Conservation (phyloP, 75 land plant genomes). For the Gnetum montanum region DNA sequence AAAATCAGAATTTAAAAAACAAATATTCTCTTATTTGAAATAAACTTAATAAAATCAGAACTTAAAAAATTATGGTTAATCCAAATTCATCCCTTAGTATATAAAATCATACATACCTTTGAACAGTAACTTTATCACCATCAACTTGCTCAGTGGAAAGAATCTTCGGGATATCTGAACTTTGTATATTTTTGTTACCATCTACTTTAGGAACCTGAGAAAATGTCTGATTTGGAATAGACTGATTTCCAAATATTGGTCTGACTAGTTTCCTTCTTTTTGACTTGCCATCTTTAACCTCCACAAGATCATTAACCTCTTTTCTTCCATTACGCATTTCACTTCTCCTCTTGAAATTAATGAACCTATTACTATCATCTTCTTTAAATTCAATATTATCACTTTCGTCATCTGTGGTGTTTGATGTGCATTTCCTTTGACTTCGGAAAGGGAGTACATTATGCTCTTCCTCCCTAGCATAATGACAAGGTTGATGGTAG, state of each 20-base stretch:
- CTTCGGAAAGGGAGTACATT: conserved; percentile 3
- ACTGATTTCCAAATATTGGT: conserved; percentile 4
- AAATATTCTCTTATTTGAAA: too few species aligned
- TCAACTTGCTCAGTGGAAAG: too few species aligned
- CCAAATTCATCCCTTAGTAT: too few species aligned
- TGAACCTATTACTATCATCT: neutral
- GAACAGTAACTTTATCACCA: too few species aligned
- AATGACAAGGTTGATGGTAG: conserved; percentile 18
- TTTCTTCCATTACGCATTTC: neutral
- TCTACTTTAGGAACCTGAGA: too few species aligned
- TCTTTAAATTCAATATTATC: neutral
- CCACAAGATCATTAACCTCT: neutral
- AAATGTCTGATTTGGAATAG: too few species aligned
- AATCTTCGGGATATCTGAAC: too few species aligned
- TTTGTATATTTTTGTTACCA: too few species aligned
- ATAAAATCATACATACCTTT: too few species aligned
- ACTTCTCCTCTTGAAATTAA: neutral
- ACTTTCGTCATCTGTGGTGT: neutral
- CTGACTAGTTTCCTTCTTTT: conserved; percentile 16
- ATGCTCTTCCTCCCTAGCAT: neutral
- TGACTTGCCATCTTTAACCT: neutral
- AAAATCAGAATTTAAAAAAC: too few species aligned
- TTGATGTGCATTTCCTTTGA: conserved; percentile 4
- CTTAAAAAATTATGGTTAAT: too few species aligned
- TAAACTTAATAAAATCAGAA: too few species aligned